Evolutionary conservation across 345 rosid species (phyloP).

Genomic region (Heritiera littoralis): DNA sequence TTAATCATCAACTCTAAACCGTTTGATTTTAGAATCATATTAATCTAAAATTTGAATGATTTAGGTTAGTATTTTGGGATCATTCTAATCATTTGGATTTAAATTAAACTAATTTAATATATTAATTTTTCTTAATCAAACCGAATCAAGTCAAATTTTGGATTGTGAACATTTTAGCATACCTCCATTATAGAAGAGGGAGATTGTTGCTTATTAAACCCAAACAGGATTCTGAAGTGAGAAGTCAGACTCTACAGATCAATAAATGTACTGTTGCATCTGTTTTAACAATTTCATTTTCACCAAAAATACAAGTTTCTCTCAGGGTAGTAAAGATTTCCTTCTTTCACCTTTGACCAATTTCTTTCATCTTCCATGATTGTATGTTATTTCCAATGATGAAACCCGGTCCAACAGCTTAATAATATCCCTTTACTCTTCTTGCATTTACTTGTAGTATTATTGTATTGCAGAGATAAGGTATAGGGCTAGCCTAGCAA

Average conservation of each 20-base stretch:
- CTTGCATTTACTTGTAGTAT: background rate
- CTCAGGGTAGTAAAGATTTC: too few species aligned
- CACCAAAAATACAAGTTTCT: background rate
- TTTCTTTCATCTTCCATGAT: background rate
- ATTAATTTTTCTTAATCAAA: too few species aligned
- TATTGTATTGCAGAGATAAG: background rate
- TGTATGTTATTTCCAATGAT: too few species aligned
- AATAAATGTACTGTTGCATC: background rate
- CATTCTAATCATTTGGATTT: too few species aligned
- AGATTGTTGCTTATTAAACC: background rate
- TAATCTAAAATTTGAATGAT: too few species aligned
- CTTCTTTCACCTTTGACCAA: background rate
- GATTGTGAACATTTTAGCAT: too few species aligned
- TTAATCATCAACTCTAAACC: too few species aligned
- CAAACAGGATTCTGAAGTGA: background rate
- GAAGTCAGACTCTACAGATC: background rate
- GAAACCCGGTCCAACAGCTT: background rate
- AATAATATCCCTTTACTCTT: background rate
- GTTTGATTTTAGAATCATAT: too few species aligned
- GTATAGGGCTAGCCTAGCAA: background rate
- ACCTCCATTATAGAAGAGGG: background rate
- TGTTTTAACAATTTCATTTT: slow-evolving; percentile 10
- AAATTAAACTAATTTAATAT: too few species aligned
- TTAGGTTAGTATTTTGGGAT: too few species aligned
- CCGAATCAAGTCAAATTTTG: too few species aligned